Evolutionary conservation across 2,329 filamentous ascomycete species (phyloP).

Genomic region (Harringtonia aguacate): DNA sequence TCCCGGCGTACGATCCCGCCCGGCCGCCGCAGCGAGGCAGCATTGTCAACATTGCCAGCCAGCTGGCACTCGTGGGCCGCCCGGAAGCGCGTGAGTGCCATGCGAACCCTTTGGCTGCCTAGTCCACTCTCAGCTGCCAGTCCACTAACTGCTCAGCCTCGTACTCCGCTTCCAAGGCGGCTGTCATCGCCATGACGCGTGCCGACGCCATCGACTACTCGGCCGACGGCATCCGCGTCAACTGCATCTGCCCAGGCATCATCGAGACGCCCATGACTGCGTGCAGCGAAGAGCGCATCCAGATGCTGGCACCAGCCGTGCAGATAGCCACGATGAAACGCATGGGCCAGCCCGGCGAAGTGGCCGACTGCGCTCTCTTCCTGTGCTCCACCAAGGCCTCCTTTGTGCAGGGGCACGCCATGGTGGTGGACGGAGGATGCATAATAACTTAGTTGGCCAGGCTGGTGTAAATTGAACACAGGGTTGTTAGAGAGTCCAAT

Average conservation of each 20-base stretch:
- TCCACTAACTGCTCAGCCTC: constrained; percentile 30
- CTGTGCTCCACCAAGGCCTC: constrained; percentile 1
- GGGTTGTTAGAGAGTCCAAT: no score
- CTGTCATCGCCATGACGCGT: constrained; percentile 42
- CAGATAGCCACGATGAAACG: neutral
- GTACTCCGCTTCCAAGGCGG: constrained; percentile 46
- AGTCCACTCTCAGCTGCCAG: neutral
- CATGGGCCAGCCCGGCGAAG: neutral
- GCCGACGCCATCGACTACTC: constrained; percentile 59
- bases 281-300: neutral
- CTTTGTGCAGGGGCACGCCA: constrained; percentile 1
- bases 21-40: constrained; percentile 32
- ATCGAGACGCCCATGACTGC: constrained; percentile 11
- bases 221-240: constrained; percentile 44
- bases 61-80: constrained; percentile 37
- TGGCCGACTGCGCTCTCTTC: constrained; percentile 1
- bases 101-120: neutral
- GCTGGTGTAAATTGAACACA: no score
- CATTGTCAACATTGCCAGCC: constrained; percentile 41
- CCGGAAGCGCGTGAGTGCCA: constrained; percentile 28
- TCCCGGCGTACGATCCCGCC: no score
- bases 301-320: neutral
- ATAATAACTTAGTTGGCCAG: constrained; percentile 1
- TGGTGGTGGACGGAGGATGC: constrained; percentile 3
- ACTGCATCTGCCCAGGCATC: constrained; percentile 17